Conservation (phyloP, 768 basidiomycete species). For the Erythrobasidium yunnanense region DNA sequence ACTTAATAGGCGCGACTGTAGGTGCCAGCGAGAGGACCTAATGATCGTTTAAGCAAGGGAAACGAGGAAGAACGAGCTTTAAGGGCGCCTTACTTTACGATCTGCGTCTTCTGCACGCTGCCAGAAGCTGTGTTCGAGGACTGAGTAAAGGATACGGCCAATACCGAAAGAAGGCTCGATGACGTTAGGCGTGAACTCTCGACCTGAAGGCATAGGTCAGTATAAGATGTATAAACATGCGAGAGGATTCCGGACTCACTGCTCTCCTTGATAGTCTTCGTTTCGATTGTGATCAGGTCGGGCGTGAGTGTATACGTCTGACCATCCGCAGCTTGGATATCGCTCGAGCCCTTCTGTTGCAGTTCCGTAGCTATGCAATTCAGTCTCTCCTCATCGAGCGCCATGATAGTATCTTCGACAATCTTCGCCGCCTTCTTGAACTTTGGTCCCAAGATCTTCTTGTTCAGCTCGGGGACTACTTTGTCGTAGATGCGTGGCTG, state of each 20-base stretch:
- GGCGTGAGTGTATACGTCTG: slow-evolving; percentile 60
- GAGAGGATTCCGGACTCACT: slow-evolving; percentile 47
- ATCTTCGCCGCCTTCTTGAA: slow-evolving; percentile 70
- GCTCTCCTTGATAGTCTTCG: slow-evolving; percentile 75
- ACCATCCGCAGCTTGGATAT: slow-evolving; percentile 53
- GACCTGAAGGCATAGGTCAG: slow-evolving; percentile 50
- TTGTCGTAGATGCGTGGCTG: slow-evolving; percentile 74
- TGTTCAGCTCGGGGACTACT: slow-evolving; percentile 68
- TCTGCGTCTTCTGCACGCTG: slow-evolving; percentile 80
- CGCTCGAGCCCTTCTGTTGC: slow-evolving; percentile 56
- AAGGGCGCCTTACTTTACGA: slow-evolving; percentile 57
- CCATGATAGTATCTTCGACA: slow-evolving; percentile 56
- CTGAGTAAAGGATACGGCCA: slow-evolving; percentile 83
- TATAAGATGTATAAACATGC: not conserved
- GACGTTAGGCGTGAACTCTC: slow-evolving; percentile 93
- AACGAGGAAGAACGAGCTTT: slow-evolving; percentile 26
- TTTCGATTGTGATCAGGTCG: slow-evolving; percentile 64
- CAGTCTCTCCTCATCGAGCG: slow-evolving; percentile 58
- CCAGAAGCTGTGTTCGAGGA: slow-evolving; percentile 96
- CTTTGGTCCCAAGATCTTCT: slow-evolving; percentile 76
- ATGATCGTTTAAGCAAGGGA: slow-evolving; percentile 30
- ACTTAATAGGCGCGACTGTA: slow-evolving; percentile 86
- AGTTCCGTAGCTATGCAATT: slow-evolving; percentile 60
- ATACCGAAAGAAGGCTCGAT: slow-evolving; percentile 98
- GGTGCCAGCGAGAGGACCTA: slow-evolving; percentile 84